Base-by-base conservation (phyloP, 805 yeast genomes). In the Kazachstania psychrophila region DNA sequence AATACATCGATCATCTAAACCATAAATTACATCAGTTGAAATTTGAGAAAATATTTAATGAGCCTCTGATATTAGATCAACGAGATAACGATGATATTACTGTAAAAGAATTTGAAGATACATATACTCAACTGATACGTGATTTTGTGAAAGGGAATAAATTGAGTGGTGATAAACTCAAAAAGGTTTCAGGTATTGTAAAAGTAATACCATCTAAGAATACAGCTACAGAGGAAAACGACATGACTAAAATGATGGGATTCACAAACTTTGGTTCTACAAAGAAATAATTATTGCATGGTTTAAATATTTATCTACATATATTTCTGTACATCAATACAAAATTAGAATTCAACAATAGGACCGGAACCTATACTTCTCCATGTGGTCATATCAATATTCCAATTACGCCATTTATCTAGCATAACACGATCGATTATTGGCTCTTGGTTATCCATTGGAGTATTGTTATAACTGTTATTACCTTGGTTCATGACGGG, bases 341-440 rank as follows among this genome's bases (percentile, higher is more conserved):
- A 24, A 30, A 10, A 23, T 36, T 34, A 72, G 28, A 68, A 51
- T 31, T 74, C 76, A 11, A 79, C 63, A 4, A 70, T 53, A 3
- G 83, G 78, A 2, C 87, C 87, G 35, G 70, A 62, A 1, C 85
- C 86, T 13, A 74, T 65, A 35, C 78, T 72, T 52, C 80, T 70
- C 96, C 96, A 88, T 11, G 56, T 49, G 18, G 84, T 70, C 94
- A 88, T 83, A 51, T 88, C 95, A 3, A 86, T 71, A 51, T 80
- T 85, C 87, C 88, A 88, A 33, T 74, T 77, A 45, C 76, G 77
- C 94, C 94, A 88, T 45, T 74, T 75, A 52, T 69, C 65, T 45
- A 88, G 60, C 47, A 75, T 77, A 10, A 70, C 69, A 6, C 75
- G 71, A 42, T 72, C 73, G 37, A 28, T 60, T 52, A 19, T 45